Base-by-base conservation (phyloP, 2,329 filamentous ascomycete species). In the Sarocladiaceae sp. region DNA sequence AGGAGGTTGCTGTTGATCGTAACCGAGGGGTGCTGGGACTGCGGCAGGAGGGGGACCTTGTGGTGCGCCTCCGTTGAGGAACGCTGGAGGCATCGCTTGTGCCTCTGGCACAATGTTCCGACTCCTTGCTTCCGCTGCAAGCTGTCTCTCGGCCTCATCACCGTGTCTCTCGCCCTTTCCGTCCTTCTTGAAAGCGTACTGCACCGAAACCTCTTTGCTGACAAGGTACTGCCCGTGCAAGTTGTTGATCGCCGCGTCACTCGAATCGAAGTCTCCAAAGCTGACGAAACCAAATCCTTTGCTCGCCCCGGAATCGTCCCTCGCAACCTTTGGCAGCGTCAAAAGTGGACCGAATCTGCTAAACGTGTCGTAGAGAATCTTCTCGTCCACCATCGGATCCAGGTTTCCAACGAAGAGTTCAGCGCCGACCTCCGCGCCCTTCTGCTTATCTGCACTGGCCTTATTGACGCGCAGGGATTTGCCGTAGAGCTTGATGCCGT, bases 121-220 rank as follows among this genome's bases (percentile, higher is more conserved):
- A 66, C 92, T 93, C 72, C 93, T 93, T 53, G 92, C 94, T 71
- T 97, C 89, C 25, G 88, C 86, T 26, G 94, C 94, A 44, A 99
- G 82, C 75, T 90, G 88, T 64, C 94, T 80, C 72, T 99, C 94
- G 26, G 94, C 94, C 61, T 91, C 82, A 67, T 99, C 94, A 62
- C 94, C 94, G 66, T 99, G 94, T 54, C 94, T 80, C 73, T 97
- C 93, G 61, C 93, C 93, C 73, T 96, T 96, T 60, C 94, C 94
- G 64, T 99, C 94, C 72, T 97, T 97, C 79, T 99, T 99, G 80
- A 96, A 97, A 35, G 94, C 94, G 69, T 97, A 99, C 71, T 97
- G 93, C 40, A 99, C 94, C 2, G 88, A 89, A 61, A 97, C 87
- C 69, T 96, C 89, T 74, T 96, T 96, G 77, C 94, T 96, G 78